Evolutionary conservation across 495 filamentous ascomycete species (phyloP).

Genomic region (Neurospora discreta): DNA sequence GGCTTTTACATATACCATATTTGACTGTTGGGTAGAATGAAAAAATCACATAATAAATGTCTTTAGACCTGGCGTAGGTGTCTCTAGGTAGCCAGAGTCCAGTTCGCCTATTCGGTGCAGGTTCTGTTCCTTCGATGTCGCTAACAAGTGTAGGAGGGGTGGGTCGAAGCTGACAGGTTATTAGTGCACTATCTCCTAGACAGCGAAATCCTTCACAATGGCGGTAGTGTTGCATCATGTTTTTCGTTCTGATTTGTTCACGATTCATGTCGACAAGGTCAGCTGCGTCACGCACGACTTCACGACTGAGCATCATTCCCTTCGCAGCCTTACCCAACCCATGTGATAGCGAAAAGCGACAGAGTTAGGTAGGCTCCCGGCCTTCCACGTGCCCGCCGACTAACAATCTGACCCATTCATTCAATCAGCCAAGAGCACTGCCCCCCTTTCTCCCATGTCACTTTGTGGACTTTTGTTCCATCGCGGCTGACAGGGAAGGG

Average conservation of each 20-base stretch:
- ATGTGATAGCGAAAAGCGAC: not conserved
- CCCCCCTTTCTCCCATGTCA: no score
- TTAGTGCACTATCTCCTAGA: not conserved
- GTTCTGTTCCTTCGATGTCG: no score
- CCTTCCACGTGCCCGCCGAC: not conserved
- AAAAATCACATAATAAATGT: not conserved
- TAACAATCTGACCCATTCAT: not conserved
- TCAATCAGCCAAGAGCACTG: not conserved
- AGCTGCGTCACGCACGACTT: no score
- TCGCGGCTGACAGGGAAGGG: not conserved
- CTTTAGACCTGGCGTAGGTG: not conserved
- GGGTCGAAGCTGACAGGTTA: no score
- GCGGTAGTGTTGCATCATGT: not conserved
- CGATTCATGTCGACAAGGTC: no score
- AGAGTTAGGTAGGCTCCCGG: not conserved
- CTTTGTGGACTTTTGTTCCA: not conserved
- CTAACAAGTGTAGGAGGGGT: no score
- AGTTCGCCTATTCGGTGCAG: no score
- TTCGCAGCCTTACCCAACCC: not conserved
- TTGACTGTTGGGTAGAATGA: not conserved
- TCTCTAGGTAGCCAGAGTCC: no score
- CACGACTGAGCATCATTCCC: no score
- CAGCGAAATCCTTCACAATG: no score
- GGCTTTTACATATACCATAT: not conserved
- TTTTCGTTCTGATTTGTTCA: not conserved